Conservation (phyloP, 805 yeast species). For the Lachancea waltii region DNA sequence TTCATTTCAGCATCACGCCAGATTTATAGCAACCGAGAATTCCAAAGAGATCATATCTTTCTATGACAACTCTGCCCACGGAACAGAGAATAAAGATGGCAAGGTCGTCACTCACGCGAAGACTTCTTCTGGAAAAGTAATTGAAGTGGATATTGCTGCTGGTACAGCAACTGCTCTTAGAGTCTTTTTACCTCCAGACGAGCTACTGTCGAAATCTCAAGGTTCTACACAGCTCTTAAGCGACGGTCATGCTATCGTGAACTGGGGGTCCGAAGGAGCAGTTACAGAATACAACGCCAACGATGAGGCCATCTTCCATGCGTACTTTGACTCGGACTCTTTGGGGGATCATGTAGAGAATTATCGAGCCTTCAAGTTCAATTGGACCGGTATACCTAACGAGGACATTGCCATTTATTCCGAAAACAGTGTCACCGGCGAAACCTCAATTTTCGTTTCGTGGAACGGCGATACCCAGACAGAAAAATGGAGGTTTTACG, state of each 20-base stretch:
- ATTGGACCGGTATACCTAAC: conserved; percentile 33
- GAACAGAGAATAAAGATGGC: conserved; percentile 31
- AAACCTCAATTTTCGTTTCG: conserved; percentile 27
- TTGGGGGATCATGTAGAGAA: conserved; percentile 28
- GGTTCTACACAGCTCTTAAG: conserved; percentile 24
- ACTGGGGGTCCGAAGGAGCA: conserved; percentile 37
- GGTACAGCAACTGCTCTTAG: neutral
- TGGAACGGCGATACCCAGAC: conserved; percentile 39
- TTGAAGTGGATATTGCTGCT: conserved; percentile 21
- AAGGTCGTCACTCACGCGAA: conserved; percentile 19
- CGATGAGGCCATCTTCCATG: conserved; percentile 31
- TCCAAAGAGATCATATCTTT: conserved; percentile 32
- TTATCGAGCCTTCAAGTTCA: conserved; percentile 34
- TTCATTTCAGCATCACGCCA: neutral
- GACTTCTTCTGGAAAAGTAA: conserved; percentile 32
- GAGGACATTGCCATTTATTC: conserved; percentile 30
- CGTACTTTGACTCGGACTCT: conserved; percentile 30
- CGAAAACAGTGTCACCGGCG: conserved; percentile 12
- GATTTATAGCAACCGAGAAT: conserved; percentile 10
- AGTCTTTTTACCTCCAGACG: neutral
- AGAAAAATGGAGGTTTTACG: conserved; percentile 26
- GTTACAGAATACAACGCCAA: conserved; percentile 32
- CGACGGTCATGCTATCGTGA: conserved; percentile 33
- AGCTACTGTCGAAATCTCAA: neutral
- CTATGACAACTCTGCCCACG: conserved; percentile 36